These are phyloP conservation scores for Serendipita sp. DNA, from an alignment of 1,284 basidiomycete species.

Conservation along the genomic window DNA sequence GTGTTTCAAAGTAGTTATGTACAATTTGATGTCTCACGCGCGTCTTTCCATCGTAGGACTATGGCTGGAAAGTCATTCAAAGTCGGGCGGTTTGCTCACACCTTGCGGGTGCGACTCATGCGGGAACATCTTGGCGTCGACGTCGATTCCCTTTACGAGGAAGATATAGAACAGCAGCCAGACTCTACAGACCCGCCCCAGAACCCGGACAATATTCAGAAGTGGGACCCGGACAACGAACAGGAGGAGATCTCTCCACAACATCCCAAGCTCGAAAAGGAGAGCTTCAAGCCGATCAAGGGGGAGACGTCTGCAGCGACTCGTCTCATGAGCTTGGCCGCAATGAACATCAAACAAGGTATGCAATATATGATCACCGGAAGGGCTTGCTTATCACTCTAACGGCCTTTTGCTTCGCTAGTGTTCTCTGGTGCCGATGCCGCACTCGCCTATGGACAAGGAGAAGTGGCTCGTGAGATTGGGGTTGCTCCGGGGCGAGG, in stretches of 20 bases:
- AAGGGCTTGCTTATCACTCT: too few relatives aligned
- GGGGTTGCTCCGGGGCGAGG: constrained; percentile 28
- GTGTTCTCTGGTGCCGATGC: not conserved
- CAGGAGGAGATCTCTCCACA: constrained; percentile 27
- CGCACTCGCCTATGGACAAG: constrained; percentile 6
- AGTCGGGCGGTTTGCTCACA: constrained; percentile 94
- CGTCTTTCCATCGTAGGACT: constrained; percentile 31
- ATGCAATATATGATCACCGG: too few relatives aligned
- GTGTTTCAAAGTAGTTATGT: constrained; percentile 16
- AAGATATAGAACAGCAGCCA: constrained; percentile 24
- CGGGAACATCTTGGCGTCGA: constrained; percentile 91
- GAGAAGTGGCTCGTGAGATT: constrained; percentile 28
- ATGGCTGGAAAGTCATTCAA: constrained; percentile 94
- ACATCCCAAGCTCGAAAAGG: constrained; percentile 6
- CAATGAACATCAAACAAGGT: not conserved
- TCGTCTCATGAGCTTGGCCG: not conserved
- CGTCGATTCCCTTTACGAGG: constrained; percentile 78
- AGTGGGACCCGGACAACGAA: constrained; percentile 73
- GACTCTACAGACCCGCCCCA: constrained; percentile 18
- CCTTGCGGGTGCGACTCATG: constrained; percentile 87
- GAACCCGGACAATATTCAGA: constrained; percentile 37
- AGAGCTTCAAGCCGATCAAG: not conserved
- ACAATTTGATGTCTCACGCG: constrained; percentile 8
- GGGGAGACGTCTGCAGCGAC: not conserved
- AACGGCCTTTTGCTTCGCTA: not conserved